Evolutionary conservation across 2,329 filamentous ascomycete species (phyloP), one percentile per base, ranked within the genome.

Genomic region (Leptoxyphium fumago): DNA sequence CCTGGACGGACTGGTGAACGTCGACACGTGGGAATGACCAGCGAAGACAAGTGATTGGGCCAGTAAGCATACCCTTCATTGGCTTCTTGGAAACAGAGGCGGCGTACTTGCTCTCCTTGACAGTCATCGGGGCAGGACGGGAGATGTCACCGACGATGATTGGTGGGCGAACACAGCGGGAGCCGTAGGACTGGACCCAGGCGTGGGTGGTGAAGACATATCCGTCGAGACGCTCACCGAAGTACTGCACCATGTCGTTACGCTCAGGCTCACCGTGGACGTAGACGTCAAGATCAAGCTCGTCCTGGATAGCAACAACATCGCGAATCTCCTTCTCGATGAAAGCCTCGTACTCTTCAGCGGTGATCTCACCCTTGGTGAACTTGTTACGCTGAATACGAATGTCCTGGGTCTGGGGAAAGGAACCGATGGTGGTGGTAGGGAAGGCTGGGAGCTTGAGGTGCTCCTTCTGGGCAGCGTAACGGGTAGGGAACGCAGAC

Each of bases 161-260:
- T 51, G 91, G 91, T 58, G 91, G 91, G 65, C 91, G 85, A 58
- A 98, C 91, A 69, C 91, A 98, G 62, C 91, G 91, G 56, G 91
- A 98, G 61, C 91, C 91, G 70, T 98, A 98, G 60, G 79, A 86
- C 78, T 98, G 87, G 46, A 98, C 91, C 91, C 91, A 98, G 57
- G 85, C 91, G 73, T 95, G 84, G 66, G 89, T 96, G 66, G 91
- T 98, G 79, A 98, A 98, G 65, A 87, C 83, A 68, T 96, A 98
- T 62, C 91, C 91, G 61, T 93, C 79, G 51, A 98, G 77, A 62
- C 86, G 84, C 79, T 98, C 91, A 70, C 91, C 91, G 60, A 98
- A 98, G 81, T 95, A 98, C 72, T 98, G 91, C 43, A 98, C 91
- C 91, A 98, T 98, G 80, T 98, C 91, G 74, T 98, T 98, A 68